Evolutionary conservation across 805 yeast genomes (phyloP), one percentile per base, ranked within the genome.

Genomic region (Dipodascopsis tothii): DNA sequence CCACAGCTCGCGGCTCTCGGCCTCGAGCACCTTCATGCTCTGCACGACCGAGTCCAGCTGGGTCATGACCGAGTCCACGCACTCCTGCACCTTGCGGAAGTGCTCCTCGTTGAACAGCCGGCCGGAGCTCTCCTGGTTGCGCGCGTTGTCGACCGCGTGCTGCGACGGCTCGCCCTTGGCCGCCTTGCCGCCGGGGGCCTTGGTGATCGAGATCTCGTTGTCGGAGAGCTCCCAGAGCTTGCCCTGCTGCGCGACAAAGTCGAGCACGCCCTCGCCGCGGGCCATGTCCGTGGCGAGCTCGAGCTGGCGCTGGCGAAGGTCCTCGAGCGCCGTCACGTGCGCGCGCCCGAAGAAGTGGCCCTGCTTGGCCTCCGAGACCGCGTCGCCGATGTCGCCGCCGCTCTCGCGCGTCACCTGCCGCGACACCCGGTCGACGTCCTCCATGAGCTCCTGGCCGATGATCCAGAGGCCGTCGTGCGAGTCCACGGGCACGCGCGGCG

Each of bases 361-460:
- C 22, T 43, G 54, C 20, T 36, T 27, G 7, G 38, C 39, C 30
- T 25, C 30, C 14, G 30, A 25, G 11, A 9, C 30, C 14, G 30
- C 30, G 39, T 53, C 49, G 11, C 44, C 30, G n/a, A n/a, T n/a
- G n/a, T n/a, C n/a, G n/a, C n/a, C n/a, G n/a, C n/a, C n/a, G n/a
- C n/a, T n/a, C 33, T 54, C 56, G 30, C 14, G 14, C 30, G 30
- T 9, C 11, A 64, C 63, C 18, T 58, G 52, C n/a, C 50, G 56
- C 2, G 84, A 77, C 68, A 81, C 70, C 40, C 68, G 69, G 44
- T 74, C 73, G 5, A 86, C 92, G 51, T 84, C 94, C 51, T 85
- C 88, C 50, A 90, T 69, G 0, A 84, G 81, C 56, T 84, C 95
- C 39, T 87, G 79, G 54, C 85, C 94, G 4, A 90, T 80, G 30